A percentile compares a stretch with the other conserved stretches of the same genome.
phyloP scores from a whole-genome alignment of 208 protist genomes.

The Leishmania turanica region DNA sequence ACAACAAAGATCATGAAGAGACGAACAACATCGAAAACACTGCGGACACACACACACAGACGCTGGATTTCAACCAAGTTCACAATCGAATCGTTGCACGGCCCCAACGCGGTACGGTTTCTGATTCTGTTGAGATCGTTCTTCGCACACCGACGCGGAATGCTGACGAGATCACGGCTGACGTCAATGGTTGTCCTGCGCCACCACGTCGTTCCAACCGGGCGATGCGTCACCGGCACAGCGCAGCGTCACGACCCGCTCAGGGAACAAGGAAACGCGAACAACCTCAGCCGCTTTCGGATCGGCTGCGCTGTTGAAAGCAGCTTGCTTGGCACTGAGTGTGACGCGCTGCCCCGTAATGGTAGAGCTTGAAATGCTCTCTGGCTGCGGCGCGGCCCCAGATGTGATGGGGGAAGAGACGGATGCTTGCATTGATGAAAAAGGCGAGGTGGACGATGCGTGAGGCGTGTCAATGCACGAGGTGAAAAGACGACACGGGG shows the following conservation, averaged over 20 bases:
- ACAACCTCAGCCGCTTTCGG: conserved; percentile 31
- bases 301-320: conserved; percentile 14
- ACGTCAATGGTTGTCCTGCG: not conserved
- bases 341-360: conserved; percentile 39
- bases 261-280: conserved; percentile 31
- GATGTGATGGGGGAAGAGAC: not conserved
- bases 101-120: not conserved
- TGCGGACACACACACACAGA: not conserved
- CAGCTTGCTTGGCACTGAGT: conserved; percentile 36
- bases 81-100: not conserved
- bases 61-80: not conserved
- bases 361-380: not conserved
- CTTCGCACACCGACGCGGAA: not conserved
- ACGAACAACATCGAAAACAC: not conserved
- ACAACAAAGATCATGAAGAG: not conserved
- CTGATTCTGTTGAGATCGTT: not conserved
- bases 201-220: conserved; percentile 39
- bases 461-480: not conserved
- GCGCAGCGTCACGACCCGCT: conserved; percentile 28
- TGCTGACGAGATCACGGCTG: not conserved
- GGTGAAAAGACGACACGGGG: too few species aligned
- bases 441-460: not conserved
- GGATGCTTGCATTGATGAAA: not conserved
- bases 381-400: not conserved
- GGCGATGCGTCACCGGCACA: conserved; percentile 22